Percentiles rank a stretch among this genome's conserved stretches.
Conservation (phyloP, 768 basidiomycete species). For the Sarcodon sp. region DNA sequence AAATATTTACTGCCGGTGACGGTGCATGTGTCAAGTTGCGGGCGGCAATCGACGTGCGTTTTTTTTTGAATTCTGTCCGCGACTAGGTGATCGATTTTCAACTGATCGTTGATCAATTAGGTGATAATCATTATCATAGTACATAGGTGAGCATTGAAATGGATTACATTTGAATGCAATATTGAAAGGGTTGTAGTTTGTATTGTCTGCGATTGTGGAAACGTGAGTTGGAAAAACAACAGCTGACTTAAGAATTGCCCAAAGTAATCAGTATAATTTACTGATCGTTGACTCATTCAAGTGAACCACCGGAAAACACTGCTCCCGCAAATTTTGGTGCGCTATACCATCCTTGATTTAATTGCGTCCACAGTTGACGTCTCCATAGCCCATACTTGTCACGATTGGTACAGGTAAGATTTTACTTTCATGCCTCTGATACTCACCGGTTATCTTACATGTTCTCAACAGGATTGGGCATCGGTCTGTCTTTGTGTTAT, state of each 20-base stretch:
- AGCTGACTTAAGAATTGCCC: too few species aligned
- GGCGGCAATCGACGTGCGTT: too few species aligned
- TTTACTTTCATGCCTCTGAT: not conserved
- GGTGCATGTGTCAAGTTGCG: too few species aligned
- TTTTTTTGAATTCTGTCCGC: too few species aligned
- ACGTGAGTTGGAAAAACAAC: not conserved
- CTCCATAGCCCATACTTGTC: not conserved
- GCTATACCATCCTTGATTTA: not conserved
- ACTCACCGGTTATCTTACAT: too few species aligned
- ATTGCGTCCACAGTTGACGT: not conserved
- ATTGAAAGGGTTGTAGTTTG: not conserved
- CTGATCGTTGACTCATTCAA: not conserved
- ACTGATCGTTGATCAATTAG: not conserved
- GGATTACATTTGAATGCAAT: not conserved
- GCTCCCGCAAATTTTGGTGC: not conserved
- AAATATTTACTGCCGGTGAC: too few species aligned
- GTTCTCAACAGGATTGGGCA: too few species aligned
- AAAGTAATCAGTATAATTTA: not conserved
- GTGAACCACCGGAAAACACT: not conserved
- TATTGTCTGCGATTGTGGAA: not conserved
- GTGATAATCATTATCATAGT: too few species aligned
- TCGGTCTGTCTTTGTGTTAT: too few species aligned
- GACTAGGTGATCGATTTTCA: not conserved
- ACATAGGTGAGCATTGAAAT: too few species aligned
- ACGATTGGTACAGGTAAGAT: not conserved